Conservation (phyloP, 2,329 filamentous ascomycete genomes). For the Colletotrichum tofieldiae region DNA sequence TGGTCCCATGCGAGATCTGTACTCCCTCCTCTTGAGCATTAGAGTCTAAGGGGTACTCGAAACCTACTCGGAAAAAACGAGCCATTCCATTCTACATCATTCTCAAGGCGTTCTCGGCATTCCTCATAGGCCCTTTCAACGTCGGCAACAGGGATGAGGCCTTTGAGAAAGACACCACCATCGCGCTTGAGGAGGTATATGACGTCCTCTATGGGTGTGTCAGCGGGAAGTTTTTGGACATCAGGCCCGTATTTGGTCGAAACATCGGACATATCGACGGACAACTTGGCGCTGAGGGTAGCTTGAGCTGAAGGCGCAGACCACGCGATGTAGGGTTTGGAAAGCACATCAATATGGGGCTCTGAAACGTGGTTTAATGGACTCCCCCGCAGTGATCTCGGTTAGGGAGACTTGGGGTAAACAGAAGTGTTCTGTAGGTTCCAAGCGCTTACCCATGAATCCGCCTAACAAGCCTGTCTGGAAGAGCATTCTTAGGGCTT, state of each 20-base stretch:
- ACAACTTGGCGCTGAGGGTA: not conserved
- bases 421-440: not conserved
- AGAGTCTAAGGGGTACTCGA: not conserved
- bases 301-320: not conserved
- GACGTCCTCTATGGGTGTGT: constrained; percentile 24
- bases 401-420: not conserved
- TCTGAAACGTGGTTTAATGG: not conserved
- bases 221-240: constrained; percentile 24
- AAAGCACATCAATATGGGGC: not conserved
- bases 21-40: too few species aligned
- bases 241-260: constrained; percentile 21
- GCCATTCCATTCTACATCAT: constrained; percentile 36
- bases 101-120: constrained; percentile 33
- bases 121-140: constrained; percentile 30
- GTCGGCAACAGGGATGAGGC: constrained; percentile 12
- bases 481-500: not conserved
- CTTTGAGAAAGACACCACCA: constrained; percentile 32
- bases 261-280: not conserved
- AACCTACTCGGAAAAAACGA: constrained; percentile 34
- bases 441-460: not conserved
- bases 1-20: too few species aligned
- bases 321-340: not conserved
- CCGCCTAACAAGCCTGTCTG: not conserved
- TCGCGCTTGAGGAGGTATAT: constrained; percentile 36
- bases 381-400: not conserved